Evolutionary conservation across 2,329 filamentous ascomycete species (phyloP).

Genomic region (Fusarium papillatum): DNA sequence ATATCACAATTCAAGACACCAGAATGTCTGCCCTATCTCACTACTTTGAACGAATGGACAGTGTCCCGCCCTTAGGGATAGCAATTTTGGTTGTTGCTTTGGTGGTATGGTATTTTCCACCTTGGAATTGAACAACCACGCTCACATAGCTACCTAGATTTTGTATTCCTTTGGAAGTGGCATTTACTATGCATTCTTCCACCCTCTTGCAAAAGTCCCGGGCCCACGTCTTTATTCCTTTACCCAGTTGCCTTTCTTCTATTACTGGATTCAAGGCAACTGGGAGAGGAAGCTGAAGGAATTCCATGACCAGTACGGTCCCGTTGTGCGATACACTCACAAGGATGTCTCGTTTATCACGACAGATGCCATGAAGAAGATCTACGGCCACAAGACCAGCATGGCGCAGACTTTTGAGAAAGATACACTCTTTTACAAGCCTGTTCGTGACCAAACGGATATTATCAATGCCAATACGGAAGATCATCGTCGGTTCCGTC

Average conservation of each 20-base stretch:
- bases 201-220: not conserved
- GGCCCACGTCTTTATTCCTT: not conserved
- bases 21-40: not conserved
- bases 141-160: not conserved
- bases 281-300: not conserved
- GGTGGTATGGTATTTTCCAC: not conserved
- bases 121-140: not conserved
- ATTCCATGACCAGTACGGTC: not conserved
- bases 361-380: constrained; percentile 3
- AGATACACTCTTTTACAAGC: not conserved
- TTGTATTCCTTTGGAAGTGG: not conserved
- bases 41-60: not conserved
- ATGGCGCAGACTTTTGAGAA: not conserved
- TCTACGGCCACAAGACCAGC: not conserved
- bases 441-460: not conserved
- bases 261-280: not conserved
- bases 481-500: not conserved
- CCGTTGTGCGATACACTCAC: not conserved
- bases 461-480: not conserved
- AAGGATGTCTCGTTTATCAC: not conserved
- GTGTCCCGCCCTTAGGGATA: not conserved
- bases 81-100: not conserved
- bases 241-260: not conserved
- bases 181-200: not conserved
- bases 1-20: not conserved